phyloP scores from a whole-genome alignment of 176 grass and related monocot species.

The Leersia perrieri region DNA sequence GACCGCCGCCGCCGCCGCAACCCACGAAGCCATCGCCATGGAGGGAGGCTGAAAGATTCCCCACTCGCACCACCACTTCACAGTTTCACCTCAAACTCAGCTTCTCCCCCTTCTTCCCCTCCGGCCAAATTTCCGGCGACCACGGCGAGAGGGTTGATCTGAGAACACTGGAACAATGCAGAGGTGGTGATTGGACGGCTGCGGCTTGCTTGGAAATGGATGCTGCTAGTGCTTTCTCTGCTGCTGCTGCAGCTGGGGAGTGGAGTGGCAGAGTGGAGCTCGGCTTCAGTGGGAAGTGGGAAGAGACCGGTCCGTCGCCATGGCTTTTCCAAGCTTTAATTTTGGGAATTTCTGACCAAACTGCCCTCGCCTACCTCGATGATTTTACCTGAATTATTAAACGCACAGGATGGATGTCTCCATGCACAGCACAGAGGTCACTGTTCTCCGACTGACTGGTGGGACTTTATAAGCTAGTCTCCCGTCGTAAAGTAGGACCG shows the following conservation, averaged over 20 bases:
- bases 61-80: not conserved
- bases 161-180: constrained; percentile 17
- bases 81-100: not conserved
- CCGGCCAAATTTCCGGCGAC: not conserved
- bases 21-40: constrained; percentile 44
- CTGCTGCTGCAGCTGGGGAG: not conserved
- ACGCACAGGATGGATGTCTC: not conserved
- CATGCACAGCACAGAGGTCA: accelerated
- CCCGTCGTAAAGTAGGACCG: too few species aligned
- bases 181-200: not conserved
- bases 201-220: constrained; percentile 2
- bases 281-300: constrained; percentile 29
- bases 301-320: constrained; percentile 27
- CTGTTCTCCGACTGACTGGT: not conserved
- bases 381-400: constrained; percentile 5
- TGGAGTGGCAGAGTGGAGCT: not conserved
- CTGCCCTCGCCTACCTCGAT: constrained; percentile 23
- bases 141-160: constrained; percentile 12
- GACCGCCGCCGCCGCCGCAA: not conserved
- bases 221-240: not conserved
- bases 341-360: constrained; percentile 17
- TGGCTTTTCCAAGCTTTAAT: constrained; percentile 55
- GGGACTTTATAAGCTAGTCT: not conserved
- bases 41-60: not conserved
- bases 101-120: not conserved